phyloP scores from a whole-genome alignment of 768 basidiomycete species.

The Terana coerulea region DNA sequence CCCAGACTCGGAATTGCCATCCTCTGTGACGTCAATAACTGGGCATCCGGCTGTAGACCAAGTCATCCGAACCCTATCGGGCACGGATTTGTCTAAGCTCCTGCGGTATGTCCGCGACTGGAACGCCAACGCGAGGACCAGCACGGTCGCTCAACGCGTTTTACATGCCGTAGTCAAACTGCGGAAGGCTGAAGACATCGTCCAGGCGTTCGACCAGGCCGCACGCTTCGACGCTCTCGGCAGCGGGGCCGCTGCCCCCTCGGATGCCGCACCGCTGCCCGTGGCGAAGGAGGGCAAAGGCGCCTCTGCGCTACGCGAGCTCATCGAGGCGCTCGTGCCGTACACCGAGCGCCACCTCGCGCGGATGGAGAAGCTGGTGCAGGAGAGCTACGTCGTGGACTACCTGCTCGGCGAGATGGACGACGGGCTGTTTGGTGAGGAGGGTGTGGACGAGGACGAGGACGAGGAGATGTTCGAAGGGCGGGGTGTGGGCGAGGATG shows the following conservation, averaged over 20 bases:
- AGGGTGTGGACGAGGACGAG: constrained; percentile 35
- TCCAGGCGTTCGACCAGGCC: constrained; percentile 50
- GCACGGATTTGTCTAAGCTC: constrained; percentile 75
- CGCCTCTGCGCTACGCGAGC: constrained; percentile 50
- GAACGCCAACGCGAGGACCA: constrained; percentile 94
- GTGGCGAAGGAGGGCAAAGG: constrained; percentile 13
- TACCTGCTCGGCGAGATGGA: constrained; percentile 88
- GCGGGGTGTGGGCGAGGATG: no score
- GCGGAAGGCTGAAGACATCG: constrained; percentile 69
- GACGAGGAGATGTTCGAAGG: constrained; percentile 28
- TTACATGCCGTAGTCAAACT: constrained; percentile 79
- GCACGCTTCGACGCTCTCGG: constrained; percentile 12
- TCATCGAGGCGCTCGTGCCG: constrained; percentile 83
- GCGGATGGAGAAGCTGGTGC: constrained; percentile 80
- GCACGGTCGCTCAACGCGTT: constrained; percentile 78
- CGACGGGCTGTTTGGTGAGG: constrained; percentile 60
- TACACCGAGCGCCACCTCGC: constrained; percentile 93
- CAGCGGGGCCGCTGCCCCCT: constrained; percentile 23
- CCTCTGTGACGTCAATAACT: constrained; percentile 41
- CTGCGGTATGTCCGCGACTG: constrained; percentile 83
- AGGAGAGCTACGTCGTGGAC: constrained; percentile 96
- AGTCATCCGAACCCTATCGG: constrained; percentile 69
- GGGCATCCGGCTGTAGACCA: constrained; percentile 75
- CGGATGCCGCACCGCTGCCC: constrained; percentile 3
- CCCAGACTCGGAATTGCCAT: constrained; percentile 17